phyloP scores from a whole-genome alignment of 441 rosid species.

The Geranium incanum region DNA sequence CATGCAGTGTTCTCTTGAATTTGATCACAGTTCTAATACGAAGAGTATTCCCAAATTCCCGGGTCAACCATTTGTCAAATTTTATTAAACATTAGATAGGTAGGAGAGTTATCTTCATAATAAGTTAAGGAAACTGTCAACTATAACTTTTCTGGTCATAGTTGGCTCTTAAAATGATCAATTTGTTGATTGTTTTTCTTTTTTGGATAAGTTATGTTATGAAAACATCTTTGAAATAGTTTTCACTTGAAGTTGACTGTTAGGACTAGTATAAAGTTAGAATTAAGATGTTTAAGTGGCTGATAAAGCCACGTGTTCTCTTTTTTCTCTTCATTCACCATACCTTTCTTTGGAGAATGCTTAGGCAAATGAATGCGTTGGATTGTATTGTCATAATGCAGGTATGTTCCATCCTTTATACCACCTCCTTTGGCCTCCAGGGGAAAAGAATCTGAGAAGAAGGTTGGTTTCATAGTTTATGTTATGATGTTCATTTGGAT shows the following conservation, averaged over 20 bases:
- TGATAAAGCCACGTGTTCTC: neutral
- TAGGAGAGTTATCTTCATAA: neutral
- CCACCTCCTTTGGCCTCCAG: constrained; percentile 89
- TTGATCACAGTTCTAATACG: neutral
- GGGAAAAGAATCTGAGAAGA: constrained; percentile 82
- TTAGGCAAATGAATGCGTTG: constrained; percentile 33
- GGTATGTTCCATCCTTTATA: constrained; percentile 98
- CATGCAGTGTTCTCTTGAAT: neutral
- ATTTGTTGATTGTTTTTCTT: too few relatives aligned
- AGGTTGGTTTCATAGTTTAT: constrained; percentile 41
- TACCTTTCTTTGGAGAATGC: constrained; percentile 7
- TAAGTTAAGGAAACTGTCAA: too few relatives aligned
- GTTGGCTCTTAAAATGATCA: too few relatives aligned
- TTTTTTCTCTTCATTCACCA: constrained; percentile 1
- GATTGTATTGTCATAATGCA: constrained; percentile 39
- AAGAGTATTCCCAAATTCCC: neutral
- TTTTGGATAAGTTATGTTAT: too few relatives aligned
- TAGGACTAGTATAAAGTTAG: constrained; percentile 1
- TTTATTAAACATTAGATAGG: neutral
- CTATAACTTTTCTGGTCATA: too few relatives aligned
- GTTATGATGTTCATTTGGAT: constrained; percentile 6
- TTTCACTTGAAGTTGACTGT: neutral
- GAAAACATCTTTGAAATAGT: neutral
- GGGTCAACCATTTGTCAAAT: neutral
- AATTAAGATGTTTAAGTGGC: neutral